Evolutionary conservation across 108 stramenopile species (phyloP), one percentile per base, ranked within the genome.

Genomic region (Seminavis robusta): DNA sequence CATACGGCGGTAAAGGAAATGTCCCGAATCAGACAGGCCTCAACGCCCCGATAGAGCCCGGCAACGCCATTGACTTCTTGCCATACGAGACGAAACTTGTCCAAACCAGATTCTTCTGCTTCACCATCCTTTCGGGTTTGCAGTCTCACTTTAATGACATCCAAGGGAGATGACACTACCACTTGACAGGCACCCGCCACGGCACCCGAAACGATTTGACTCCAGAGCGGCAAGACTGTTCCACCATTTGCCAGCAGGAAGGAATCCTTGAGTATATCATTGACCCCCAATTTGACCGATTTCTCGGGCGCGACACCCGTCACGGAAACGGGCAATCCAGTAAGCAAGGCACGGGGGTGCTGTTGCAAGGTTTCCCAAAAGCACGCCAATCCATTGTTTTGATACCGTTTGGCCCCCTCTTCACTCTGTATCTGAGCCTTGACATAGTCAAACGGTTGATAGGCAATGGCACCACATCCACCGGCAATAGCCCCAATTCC

Each of bases 261-360:
- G 19, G 63, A 42, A 7, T 48, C 50, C 36, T 52, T 47, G 20
- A 67, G 65, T 11, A 80, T 57, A 34, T 65, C 76, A 59, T 84
- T 84, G 33, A 71, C 77, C 10, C 62, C 68, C 49, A 85, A 34
- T 52, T 85, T 85, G 55, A 80, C 73, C 13, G 74, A 69, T 60
- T 85, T 85, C 48, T 85, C 87, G 23, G 87, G 87, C 10, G 81
- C 81, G 7, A 88, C 76, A 25, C 80, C 80, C 6, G 82, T 36
- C 9, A 81, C 46, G n/a, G n/a, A n/a, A n/a, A n/a, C n/a, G n/a
- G n/a, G n/a, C n/a, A n/a, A n/a, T n/a, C n/a, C n/a, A n/a, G n/a
- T n/a, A n/a, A n/a, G n/a, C n/a, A n/a, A n/a, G n/a, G n/a, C n/a
- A n/a, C n/a, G n/a, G n/a, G n/a, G n/a, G n/a, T n/a, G n/a, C n/a